Percentiles rank a stretch among this genome's conserved stretches.
Conservation (phyloP, 202 grass and related monocot genomes). For the Zoysia matrella region DNA sequence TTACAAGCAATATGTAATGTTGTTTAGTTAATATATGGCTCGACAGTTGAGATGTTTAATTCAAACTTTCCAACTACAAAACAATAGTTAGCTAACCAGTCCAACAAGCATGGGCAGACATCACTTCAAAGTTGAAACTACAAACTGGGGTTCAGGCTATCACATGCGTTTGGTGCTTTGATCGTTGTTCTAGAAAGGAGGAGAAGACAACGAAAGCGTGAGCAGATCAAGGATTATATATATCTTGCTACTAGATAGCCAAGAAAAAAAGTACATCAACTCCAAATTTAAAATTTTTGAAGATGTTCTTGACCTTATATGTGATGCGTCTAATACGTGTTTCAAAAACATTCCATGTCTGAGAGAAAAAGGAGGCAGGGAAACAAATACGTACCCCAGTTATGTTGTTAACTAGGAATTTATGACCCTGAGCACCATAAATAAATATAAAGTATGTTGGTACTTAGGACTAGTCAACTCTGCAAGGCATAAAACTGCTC, state of each 20-base stretch:
- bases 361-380: too few relatives aligned
- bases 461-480: too few relatives aligned
- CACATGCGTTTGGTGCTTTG: not conserved
- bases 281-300: not conserved
- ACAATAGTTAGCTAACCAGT: not conserved
- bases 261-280: not conserved
- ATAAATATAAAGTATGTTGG: too few relatives aligned
- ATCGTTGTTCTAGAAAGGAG: not conserved
- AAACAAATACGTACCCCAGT: too few relatives aligned
- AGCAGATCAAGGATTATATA: not conserved
- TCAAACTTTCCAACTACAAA: slow-evolving; percentile 3
- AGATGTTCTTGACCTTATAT: too few relatives aligned
- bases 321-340: too few relatives aligned
- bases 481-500: too few relatives aligned
- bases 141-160: not conserved
- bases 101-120: not conserved
- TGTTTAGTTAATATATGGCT: not conserved
- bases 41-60: not conserved
- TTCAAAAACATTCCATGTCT: too few relatives aligned
- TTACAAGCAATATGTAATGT: not conserved
- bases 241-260: not conserved
- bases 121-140: not conserved
- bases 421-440: too few relatives aligned
- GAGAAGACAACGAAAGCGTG: too few relatives aligned
- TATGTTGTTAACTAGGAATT: too few relatives aligned